Conservation (phyloP, 345 rosid genomes). For the Diplotaxis tenuifolia region DNA sequence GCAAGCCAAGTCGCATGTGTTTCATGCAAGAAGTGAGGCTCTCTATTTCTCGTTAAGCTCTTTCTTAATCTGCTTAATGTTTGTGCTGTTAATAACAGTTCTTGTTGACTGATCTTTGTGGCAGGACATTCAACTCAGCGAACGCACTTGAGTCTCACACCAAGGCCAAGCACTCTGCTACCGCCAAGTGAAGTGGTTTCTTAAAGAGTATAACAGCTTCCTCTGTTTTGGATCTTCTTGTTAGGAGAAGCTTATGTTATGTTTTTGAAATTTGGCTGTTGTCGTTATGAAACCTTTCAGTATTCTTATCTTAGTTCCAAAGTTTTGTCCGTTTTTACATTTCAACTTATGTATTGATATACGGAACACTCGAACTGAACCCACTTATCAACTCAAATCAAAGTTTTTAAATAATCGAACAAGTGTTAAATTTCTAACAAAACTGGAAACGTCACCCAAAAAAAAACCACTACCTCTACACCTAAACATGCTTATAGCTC, state of each 20-base stretch:
- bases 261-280: background rate
- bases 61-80: background rate
- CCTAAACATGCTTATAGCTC: too few relatives aligned
- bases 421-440: too few relatives aligned
- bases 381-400: too few relatives aligned
- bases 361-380: too few relatives aligned
- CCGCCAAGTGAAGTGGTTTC: constrained; percentile 30
- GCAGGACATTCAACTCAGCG: constrained; percentile 29
- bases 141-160: constrained; percentile 31
- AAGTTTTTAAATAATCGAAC: too few relatives aligned
- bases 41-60: background rate
- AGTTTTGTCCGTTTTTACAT: too few relatives aligned
- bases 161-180: constrained; percentile 36
- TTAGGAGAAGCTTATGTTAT: background rate
- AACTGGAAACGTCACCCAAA: too few relatives aligned
- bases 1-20: constrained; percentile 62
- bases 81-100: background rate
- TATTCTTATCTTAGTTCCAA: too few relatives aligned
- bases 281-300: constrained; percentile 16
- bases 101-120: background rate
- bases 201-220: background rate
- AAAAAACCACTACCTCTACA: too few relatives aligned
- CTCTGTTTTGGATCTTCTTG: constrained; percentile 3
- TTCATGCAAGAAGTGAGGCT: constrained; percentile 67
- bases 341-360: too few relatives aligned